Evolutionary conservation across 192 early-diverging fungal genomes (phyloP), one percentile per base, ranked within the genome.

Genomic region (Backusella parvicylindrica): DNA sequence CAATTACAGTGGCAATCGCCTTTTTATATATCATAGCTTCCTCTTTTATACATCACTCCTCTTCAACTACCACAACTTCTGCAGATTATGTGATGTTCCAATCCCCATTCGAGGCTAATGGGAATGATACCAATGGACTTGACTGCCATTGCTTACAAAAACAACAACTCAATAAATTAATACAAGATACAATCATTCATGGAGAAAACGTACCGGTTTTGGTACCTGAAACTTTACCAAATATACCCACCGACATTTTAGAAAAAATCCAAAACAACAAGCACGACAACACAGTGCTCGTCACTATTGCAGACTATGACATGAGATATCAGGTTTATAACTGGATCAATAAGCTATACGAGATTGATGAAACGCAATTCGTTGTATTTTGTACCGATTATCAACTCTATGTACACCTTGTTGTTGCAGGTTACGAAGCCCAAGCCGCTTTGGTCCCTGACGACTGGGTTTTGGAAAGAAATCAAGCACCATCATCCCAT

Each of bases 331-430:
- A 81, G 7, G 68, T 74, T 3, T 77, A 77, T 72, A 81, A 81
- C 32, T 81, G 79, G 79, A 81, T 81, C 15, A 23, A 64, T n/a
- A 73, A 72, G 12, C 32, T 81, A 41, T 41, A 74, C 7, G 69
- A 64, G 38, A 76, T 68, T 18, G 43, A 64, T 1, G 71, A 77
- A 26, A 43, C 69, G 0, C 73, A 73, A 49, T 81, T 74, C 37
- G n/a, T 81, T 2, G 65, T 81, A 13, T 69, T 81, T n/a, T 81
- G 79, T 70, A 77, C 77, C 18, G 79, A 81, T 47, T 18, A 69
- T 26, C 32, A 77, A 32, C 41, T 77, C 13, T 76, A 77, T 15
- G 38, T 40, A 5, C 75, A 76, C 9, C 56, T 81, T 2, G 50
- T 70, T 16, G 65, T 50, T 6, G 67, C 72, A 13, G 75, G 75